Conservation (phyloP, 495 filamentous ascomycete genomes). For the Friedmanniomyces endolithicus region DNA sequence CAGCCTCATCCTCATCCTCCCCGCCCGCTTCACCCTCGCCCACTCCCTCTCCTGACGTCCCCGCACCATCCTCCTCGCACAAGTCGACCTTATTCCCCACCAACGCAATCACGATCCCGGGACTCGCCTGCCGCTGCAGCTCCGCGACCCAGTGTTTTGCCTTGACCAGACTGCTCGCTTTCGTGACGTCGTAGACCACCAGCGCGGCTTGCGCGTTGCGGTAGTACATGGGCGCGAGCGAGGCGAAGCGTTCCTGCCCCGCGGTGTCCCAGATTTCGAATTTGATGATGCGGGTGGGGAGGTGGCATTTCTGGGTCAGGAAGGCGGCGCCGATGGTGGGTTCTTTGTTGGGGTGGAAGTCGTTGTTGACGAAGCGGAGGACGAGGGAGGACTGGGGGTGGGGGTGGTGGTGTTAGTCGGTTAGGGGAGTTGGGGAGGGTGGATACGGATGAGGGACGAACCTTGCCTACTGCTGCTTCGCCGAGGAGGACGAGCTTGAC, state of each 20-base stretch:
- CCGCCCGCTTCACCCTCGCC: slow-evolving; percentile 40
- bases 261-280: slow-evolving; percentile 99
- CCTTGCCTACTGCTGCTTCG: slow-evolving; percentile 97
- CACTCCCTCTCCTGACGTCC: slow-evolving; percentile 28
- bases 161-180: slow-evolving; percentile 87
- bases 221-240: slow-evolving; percentile 98
- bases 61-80: slow-evolving; percentile 33
- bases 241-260: slow-evolving; percentile 95
- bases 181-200: slow-evolving; percentile 97
- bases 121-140: slow-evolving; percentile 90
- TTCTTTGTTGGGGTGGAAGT: slow-evolving; percentile 99
- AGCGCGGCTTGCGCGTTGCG: slow-evolving; percentile 98
- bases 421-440: background rate
- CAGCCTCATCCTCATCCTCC: slow-evolving; percentile 36
- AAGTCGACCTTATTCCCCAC: slow-evolving; percentile 98
- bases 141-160: slow-evolving; percentile 99
- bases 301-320: slow-evolving; percentile 94
- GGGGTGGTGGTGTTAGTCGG: too few species aligned
- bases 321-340: slow-evolving; percentile 98
- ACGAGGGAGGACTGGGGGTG: slow-evolving; percentile 77
- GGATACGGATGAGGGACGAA: slow-evolving; percentile 31
- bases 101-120: slow-evolving; percentile 93
- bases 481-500: slow-evolving; percentile 96
- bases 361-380: slow-evolving; percentile 97
- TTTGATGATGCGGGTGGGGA: slow-evolving; percentile 93